Conservation (phyloP, 2,329 filamentous ascomycete species). For the Xylaria sp. region DNA sequence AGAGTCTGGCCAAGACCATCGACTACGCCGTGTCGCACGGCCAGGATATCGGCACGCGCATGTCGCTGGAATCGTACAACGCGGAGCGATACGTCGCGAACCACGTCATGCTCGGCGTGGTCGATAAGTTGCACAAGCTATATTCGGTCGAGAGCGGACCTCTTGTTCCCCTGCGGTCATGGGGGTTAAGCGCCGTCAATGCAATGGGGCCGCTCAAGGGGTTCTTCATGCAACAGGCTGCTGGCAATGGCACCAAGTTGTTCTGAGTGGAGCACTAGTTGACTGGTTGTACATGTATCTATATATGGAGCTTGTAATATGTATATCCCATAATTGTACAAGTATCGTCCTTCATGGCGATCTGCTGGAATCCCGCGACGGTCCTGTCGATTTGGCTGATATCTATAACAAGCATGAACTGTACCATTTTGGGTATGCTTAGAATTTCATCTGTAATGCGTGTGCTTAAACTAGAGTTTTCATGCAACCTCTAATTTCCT, state of each 20-base stretch:
- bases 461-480: background rate
- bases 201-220: conserved; percentile 79
- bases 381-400: background rate
- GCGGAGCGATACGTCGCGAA: conserved; percentile 85
- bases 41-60: conserved; percentile 82
- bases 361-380: background rate
- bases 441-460: too few relatives aligned
- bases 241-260: conserved; percentile 59
- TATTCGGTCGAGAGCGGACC: conserved; percentile 86
- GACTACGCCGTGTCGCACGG: conserved; percentile 82
- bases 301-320: conserved; percentile 10
- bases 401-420: background rate
- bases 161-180: conserved; percentile 80
- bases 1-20: conserved; percentile 79
- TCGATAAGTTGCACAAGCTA: conserved; percentile 91
- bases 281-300: conserved; percentile 15
- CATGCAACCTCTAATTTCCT: background rate
- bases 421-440: background rate
- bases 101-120: conserved; percentile 79
- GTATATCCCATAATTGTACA: conserved; percentile 27
- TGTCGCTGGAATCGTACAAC: conserved; percentile 85
- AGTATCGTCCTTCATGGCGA: too few relatives aligned
- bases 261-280: conserved; percentile 32
- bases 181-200: conserved; percentile 82
- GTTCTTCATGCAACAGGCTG: conserved; percentile 83